Base-by-base conservation (phyloP, 2,329 filamentous ascomycete species). In the Monilinia vaccinii-corymbosi region DNA sequence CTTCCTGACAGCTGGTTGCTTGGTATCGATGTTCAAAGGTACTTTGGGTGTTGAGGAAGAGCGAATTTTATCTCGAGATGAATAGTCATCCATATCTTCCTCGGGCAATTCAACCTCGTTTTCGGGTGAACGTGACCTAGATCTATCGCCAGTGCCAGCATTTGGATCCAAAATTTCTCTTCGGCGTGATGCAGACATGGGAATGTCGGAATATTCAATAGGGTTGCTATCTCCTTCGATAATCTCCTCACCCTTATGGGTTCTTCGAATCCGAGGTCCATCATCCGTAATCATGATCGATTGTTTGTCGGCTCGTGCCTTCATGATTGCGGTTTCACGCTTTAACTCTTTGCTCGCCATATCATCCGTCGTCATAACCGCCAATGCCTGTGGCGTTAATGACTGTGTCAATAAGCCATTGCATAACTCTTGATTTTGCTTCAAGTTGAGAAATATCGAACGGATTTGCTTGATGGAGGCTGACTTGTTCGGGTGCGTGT, bases 181-280 rank as follows among this genome's bases (percentile, higher is more conserved):
- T 63, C 76, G 75, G 47, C 69, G 68, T 50, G 66, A 51, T 34
- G 65, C 66, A 45, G 68, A 59, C 48, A 64, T 69, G n/a, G 66
- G 64, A n/a, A 56, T 66, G 44, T 69, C 70, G 47, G 56, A 59
- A 13, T 44, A 55, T 23, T 55, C 51, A 32, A 34, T 55, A 75
- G 70, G 45, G 74, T 75, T 61, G 71, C 75, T 79, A 38, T 95
- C 90, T 49, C 88, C 85, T 63, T 93, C 91, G 18, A 97, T 81
- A 18, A 96, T 74, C 71, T 97, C 94, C 61, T 97, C 92, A 14
- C 94, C 94, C 73, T 97, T 97, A 76, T 97, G 93, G 2, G 93
- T 97, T 66, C 89, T 85, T 68, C 91, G 83, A 60, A 97, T 86
- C 3, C 91, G 85, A 4, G 92, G 88, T 1, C 83, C 91, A 52